Conservation (phyloP, 164 flowering plant genomes). For the Hamamelis virginiana region DNA sequence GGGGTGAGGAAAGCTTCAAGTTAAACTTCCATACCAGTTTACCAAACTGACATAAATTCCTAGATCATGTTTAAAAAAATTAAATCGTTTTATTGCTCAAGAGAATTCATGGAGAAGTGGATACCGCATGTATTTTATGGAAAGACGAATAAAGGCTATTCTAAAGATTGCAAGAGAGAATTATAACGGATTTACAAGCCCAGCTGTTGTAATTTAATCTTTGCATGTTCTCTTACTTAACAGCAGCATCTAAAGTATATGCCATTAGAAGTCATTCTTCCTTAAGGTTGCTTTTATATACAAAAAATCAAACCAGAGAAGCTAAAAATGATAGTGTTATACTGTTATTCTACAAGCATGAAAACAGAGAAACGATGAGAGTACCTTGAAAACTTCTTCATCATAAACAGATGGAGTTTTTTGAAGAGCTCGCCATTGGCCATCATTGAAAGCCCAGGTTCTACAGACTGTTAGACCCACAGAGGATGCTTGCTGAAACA, state of each 20-base stretch:
- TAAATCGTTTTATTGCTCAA: too few relatives aligned
- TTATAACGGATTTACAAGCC: neutral
- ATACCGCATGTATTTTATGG: too few relatives aligned
- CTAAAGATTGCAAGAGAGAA: neutral
- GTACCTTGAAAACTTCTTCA: conserved; percentile 86
- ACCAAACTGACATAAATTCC: too few relatives aligned
- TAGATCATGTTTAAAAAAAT: too few relatives aligned
- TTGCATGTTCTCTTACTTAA: too few relatives aligned
- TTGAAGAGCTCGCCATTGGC: conserved; percentile 93
- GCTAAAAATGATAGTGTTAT: neutral
- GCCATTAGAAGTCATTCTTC: neutral
- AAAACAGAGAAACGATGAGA: neutral
- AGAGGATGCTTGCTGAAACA: conserved; percentile 81
- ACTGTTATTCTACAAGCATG: neutral
- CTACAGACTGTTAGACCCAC: conserved; percentile 85
- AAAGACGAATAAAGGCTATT: neutral
- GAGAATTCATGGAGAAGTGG: too few relatives aligned
- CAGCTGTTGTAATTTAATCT: too few relatives aligned
- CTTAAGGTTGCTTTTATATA: neutral
- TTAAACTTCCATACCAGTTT: too few relatives aligned
- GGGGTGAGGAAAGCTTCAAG: too few relatives aligned
- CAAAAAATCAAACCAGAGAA: neutral
- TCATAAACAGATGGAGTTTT: conserved; percentile 85
- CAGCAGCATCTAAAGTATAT: too few relatives aligned
- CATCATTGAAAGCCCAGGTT: conserved; percentile 98